These are phyloP conservation scores for Nakazawaea anatomiae DNA, from an alignment of 805 yeast genomes.

Conservation along the genomic window DNA sequence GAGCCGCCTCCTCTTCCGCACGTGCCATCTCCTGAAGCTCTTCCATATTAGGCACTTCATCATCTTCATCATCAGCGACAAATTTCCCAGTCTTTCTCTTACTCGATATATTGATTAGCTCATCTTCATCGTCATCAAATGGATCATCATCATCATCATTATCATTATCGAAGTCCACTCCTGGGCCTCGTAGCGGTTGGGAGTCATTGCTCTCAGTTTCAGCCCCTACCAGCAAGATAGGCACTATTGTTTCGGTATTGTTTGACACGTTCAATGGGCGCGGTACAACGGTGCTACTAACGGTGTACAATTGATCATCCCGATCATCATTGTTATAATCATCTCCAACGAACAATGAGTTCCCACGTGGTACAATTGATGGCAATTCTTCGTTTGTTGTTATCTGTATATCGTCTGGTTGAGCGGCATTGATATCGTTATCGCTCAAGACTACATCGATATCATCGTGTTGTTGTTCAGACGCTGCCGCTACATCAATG, in stretches of 20 bases:
- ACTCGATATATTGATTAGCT: slow-evolving; percentile 1
- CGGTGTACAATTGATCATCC: slow-evolving; percentile 16
- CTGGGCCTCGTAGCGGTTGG: no score
- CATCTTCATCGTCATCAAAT: slow-evolving; percentile 24
- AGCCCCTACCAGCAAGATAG: not conserved
- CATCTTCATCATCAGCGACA: not conserved
- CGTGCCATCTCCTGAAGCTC: slow-evolving; percentile 20
- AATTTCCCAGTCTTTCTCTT: slow-evolving; percentile 3
- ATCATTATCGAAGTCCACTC: not conserved
- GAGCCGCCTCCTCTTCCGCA: slow-evolving; percentile 25
- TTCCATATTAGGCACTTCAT: slow-evolving; percentile 12
- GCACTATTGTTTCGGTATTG: no score
- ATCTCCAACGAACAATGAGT: slow-evolving; percentile 14
- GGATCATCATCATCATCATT: slow-evolving; percentile 20
- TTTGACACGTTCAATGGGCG: not conserved
- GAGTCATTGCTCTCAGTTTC: not conserved
- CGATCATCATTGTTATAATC: slow-evolving; percentile 5
- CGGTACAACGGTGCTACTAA: not conserved
- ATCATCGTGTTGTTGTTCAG: not conserved
- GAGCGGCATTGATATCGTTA: not conserved
- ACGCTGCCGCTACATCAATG: not conserved
- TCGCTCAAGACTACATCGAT: not conserved
- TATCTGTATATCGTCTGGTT: not conserved
- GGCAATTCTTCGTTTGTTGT: not conserved
- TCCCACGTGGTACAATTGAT: slow-evolving; percentile 2